These are phyloP conservation scores for Odontarrhena argentea DNA, from an alignment of 345 rosid genomes.

Conservation along the genomic window DNA sequence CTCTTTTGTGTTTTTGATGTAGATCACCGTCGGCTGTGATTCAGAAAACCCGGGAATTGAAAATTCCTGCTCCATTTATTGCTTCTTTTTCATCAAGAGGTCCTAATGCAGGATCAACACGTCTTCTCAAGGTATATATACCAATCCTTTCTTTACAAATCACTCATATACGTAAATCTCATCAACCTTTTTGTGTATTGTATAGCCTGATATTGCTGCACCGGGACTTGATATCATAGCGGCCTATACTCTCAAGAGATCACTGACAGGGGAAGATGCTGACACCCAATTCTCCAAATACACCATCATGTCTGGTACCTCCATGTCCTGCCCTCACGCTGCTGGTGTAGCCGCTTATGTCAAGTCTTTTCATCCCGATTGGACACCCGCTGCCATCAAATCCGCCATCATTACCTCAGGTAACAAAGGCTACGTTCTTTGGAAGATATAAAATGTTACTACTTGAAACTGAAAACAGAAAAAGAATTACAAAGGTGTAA, in stretches of 20 bases:
- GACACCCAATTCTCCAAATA: slow-evolving; percentile 77
- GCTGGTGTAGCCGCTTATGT: slow-evolving; percentile 88
- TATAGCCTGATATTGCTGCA: slow-evolving; percentile 88
- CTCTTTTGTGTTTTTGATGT: not conserved
- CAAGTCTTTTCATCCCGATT: slow-evolving; percentile 84
- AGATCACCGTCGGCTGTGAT: slow-evolving; percentile 79
- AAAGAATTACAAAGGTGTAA: not conserved
- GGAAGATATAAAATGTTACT: not conserved
- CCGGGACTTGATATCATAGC: slow-evolving; percentile 88
- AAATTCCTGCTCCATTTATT: slow-evolving; percentile 64
- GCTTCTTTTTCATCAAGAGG: slow-evolving; percentile 95
- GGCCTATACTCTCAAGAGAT: slow-evolving; percentile 69
- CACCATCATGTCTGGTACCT: slow-evolving; percentile 83
- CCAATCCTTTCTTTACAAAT: too few species aligned
- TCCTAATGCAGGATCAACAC: slow-evolving; percentile 74
- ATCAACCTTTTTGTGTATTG: not conserved
- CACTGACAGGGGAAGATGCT: slow-evolving; percentile 79
- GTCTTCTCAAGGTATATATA: slow-evolving; percentile 65
- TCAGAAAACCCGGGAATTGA: slow-evolving; percentile 55
- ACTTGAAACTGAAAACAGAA: not conserved
- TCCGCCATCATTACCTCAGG: slow-evolving; percentile 93
- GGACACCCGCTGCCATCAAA: slow-evolving; percentile 83
- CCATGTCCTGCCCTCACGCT: slow-evolving; percentile 92
- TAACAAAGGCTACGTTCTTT: slow-evolving; percentile 26
- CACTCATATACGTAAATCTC: too few species aligned